Evolutionary conservation across 2,329 filamentous ascomycete genomes (phyloP).

Genomic region (Fusarium anthophilum): DNA sequence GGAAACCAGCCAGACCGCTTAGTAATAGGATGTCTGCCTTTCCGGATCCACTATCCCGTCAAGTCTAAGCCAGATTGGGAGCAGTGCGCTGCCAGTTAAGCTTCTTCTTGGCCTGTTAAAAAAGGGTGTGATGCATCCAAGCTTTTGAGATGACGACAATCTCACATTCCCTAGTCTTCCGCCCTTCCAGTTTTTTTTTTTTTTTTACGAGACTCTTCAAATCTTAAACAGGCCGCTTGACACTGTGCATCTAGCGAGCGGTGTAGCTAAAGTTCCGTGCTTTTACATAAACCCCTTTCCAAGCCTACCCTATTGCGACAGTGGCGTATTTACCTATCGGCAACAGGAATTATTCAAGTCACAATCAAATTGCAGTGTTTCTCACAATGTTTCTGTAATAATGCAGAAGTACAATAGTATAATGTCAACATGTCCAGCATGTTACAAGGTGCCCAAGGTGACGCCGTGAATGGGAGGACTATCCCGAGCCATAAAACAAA

Average conservation of each 20-base stretch:
- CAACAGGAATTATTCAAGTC: neutral
- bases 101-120: neutral
- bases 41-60: neutral
- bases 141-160: neutral
- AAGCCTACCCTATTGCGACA: neutral
- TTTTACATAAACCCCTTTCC: neutral
- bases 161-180: neutral
- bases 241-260: neutral
- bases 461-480: neutral
- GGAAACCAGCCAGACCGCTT: neutral
- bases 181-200: neutral
- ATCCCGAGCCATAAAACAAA: no score
- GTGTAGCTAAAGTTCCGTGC: neutral
- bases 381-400: neutral
- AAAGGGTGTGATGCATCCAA: neutral
- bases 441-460: neutral
- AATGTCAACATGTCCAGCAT: neutral
- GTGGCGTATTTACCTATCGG: neutral
- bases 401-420: neutral
- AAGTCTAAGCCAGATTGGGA: neutral
- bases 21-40: neutral
- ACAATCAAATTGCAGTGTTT: neutral
- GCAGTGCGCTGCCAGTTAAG: neutral
- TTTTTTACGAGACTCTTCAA: neutral
- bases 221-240: neutral